Evolutionary conservation across 2,329 filamentous ascomycete genomes (phyloP).

Genomic region (Teratosphaeria viscida): DNA sequence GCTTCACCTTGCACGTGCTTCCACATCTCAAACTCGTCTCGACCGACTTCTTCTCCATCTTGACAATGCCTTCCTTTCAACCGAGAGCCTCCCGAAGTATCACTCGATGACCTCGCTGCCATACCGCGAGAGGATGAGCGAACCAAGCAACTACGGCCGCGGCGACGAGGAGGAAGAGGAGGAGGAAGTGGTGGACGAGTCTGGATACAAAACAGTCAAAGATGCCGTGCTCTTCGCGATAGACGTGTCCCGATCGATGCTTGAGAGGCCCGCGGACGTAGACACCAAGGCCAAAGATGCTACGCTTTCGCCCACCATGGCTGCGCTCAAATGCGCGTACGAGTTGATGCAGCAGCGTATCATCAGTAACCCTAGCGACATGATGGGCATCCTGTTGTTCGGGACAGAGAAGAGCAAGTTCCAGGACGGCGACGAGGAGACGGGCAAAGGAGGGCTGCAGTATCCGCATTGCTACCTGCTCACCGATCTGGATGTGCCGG

Average conservation of each 20-base stretch:
- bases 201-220: slow-evolving; percentile 78
- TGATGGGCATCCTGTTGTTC: slow-evolving; percentile 92
- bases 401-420: slow-evolving; percentile 80
- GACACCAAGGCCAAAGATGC: slow-evolving; percentile 65
- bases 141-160: not conserved
- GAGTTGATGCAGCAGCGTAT: slow-evolving; percentile 96
- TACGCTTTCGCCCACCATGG: slow-evolving; percentile 62
- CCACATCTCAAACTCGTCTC: not conserved
- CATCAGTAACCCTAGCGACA: slow-evolving; percentile 89
- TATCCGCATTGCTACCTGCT: slow-evolving; percentile 92
- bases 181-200: slow-evolving; percentile 57
- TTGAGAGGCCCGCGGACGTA: slow-evolving; percentile 52
- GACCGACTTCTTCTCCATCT: too few species aligned
- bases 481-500: slow-evolving; percentile 76
- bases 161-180: slow-evolving; percentile 38
- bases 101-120: not conserved
- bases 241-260: slow-evolving; percentile 80
- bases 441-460: slow-evolving; percentile 43
- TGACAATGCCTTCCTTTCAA: not conserved
- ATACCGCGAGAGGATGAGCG: not conserved
- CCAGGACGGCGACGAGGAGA: slow-evolving; percentile 52
- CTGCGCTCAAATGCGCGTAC: slow-evolving; percentile 88
- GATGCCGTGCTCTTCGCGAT: slow-evolving; percentile 98
- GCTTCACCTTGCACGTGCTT: not conserved
- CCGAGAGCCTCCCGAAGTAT: not conserved